Conservation (phyloP, 1,284 basidiomycete genomes). For the Sanghuangporus sanghuang region DNA sequence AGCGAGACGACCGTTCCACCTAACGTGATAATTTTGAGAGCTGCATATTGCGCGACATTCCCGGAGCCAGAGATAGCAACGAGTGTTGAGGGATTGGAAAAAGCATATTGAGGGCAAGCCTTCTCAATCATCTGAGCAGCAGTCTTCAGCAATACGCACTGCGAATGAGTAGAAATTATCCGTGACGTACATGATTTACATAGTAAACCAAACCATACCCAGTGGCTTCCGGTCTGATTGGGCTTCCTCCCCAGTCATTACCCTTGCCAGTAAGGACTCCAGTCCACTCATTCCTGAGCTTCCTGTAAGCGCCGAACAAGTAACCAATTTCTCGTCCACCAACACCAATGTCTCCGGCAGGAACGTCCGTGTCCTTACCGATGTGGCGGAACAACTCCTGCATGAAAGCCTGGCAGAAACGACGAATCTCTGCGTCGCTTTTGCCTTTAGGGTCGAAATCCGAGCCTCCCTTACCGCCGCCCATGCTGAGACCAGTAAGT, state of each 20-base stretch:
- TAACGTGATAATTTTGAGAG: conserved; percentile 76
- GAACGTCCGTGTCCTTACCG: conserved; percentile 73
- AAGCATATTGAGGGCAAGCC: conserved; percentile 41
- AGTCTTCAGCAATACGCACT: not conserved
- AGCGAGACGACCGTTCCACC: conserved; percentile 73
- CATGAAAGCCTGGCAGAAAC: conserved; percentile 72
- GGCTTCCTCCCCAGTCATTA: conserved; percentile 66
- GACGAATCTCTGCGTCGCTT: conserved; percentile 70
- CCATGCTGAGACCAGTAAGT: conserved; percentile 74
- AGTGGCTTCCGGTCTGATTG: conserved; percentile 70
- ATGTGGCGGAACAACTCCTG: conserved; percentile 68
- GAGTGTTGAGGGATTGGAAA: conserved; percentile 38
- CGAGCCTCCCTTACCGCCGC: conserved; percentile 67
- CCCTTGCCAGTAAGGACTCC: conserved; percentile 81
- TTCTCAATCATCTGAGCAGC: conserved; percentile 44
- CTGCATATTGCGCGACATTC: conserved; percentile 76
- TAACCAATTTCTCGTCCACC: conserved; percentile 69
- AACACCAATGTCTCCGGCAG: conserved; percentile 72
- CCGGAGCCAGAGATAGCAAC: conserved; percentile 74
- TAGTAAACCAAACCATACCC: conserved; percentile 81
- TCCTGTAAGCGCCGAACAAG: conserved; percentile 75
- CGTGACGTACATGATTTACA: conserved; percentile 56
- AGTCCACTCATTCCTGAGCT: conserved; percentile 69
- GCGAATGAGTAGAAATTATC: not conserved
- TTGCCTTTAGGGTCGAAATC: conserved; percentile 85